Base-by-base conservation (phyloP, 371 early-diverging fungal genomes). In the Nematocida major region DNA sequence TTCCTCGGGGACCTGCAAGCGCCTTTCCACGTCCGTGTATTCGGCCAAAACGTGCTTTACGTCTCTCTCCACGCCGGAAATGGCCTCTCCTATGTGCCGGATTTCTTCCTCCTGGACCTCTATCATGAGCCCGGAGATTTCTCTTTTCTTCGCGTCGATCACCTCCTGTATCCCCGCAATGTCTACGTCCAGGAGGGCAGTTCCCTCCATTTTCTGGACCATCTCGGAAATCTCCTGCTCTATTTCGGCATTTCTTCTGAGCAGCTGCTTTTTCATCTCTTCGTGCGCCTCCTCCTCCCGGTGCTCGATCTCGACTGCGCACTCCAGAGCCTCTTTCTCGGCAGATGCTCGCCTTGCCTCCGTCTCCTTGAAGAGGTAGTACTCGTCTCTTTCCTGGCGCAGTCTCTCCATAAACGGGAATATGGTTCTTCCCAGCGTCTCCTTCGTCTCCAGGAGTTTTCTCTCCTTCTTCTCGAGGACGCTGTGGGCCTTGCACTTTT, bases 231-330 rank as follows among this genome's bases (percentile, higher is more conserved):
- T 43, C 9, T 68, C 34, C 24, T 11, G 26, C 11, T 67, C 57
- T 9, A 49, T 43, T 28, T 54, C 24, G 49, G 76, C 68, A 26
- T 50, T 20, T 3, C 32, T 32, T 4, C 13, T 11, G 18, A 51
- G 13, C 18, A 34, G 28, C 18, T 53, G 26, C 45, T 69, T 59
- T 20, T 78, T 28, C 11, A 62, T 54, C 36, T 53, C 30, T 9
- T 59, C 32, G 50, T 79, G 79, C 18, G 49, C 59, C 38, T 79
- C 66, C 13, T 50, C 28, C 39, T 80, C 62, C 53, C 68, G 63
- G 36, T 87, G 94, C 77, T 96, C 94, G 22, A 96, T 68, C 78
- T 90, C 93, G 50, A 30, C n/a, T 0, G 49, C n/a, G 20, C 24
- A 32, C 24, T 18, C 11, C 4, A 63, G 28, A 3, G 15, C 11